Evolutionary conservation across 1,139 yeast species (phyloP).

Genomic region (Cylindricascospora bacillispora): DNA sequence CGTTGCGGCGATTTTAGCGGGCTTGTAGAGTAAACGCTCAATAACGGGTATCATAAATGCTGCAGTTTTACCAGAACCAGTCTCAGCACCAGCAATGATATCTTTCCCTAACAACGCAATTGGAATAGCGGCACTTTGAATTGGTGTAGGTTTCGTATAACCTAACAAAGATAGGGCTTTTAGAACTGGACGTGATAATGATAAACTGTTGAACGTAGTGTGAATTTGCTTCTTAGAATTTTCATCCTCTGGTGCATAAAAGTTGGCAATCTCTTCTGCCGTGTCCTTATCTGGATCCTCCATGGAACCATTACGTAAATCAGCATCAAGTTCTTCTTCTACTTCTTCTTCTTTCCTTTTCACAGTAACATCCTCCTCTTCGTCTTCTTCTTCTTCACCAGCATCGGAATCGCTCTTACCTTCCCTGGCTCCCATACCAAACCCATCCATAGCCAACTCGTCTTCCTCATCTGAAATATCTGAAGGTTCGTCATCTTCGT

Average conservation of each 20-base stretch:
- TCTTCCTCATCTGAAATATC: slow-evolving; percentile 34
- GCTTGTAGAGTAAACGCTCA: slow-evolving; percentile 82
- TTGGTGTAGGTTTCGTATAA: slow-evolving; percentile 78
- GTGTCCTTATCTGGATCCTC: slow-evolving; percentile 42
- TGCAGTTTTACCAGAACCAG: slow-evolving; percentile 99
- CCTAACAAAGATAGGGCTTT: slow-evolving; percentile 74
- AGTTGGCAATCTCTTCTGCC: slow-evolving; percentile 58
- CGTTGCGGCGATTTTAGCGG: slow-evolving; percentile 73
- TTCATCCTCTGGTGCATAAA: slow-evolving; percentile 47
- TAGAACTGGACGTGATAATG: slow-evolving; percentile 79
- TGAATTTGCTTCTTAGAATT: slow-evolving; percentile 36
- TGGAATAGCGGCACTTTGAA: slow-evolving; percentile 89
- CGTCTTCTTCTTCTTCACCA: slow-evolving; percentile 19
- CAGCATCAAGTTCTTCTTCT: slow-evolving; percentile 14
- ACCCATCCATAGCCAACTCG: slow-evolving; percentile 56
- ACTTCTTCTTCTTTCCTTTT: slow-evolving; percentile 17
- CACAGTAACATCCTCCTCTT: slow-evolving; percentile 24
- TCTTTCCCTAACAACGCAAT: slow-evolving; percentile 86
- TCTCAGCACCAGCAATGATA: slow-evolving; percentile 97
- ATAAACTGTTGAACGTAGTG: slow-evolving; percentile 58
- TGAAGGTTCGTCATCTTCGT: slow-evolving; percentile 24
- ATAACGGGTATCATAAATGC: slow-evolving; percentile 94
- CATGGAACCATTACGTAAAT: slow-evolving; percentile 27
- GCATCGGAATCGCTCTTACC: slow-evolving; percentile 22
- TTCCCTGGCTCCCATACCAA: slow-evolving; percentile 49